Evolutionary conservation across 768 basidiomycete genomes (phyloP).

Genomic region (Tulasnella sp.): DNA sequence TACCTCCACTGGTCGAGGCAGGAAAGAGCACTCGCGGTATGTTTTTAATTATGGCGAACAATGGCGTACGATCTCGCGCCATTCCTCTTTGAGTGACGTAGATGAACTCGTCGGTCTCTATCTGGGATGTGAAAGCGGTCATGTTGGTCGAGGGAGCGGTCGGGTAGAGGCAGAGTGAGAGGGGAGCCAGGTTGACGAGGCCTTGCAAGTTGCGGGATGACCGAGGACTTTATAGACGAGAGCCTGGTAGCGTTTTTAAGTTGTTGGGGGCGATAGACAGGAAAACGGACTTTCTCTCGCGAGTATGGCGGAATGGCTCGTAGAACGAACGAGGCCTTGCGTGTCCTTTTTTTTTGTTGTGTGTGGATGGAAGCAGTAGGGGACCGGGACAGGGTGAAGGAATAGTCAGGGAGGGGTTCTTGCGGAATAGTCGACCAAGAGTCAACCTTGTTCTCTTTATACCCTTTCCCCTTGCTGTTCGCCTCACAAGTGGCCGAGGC

Average conservation of each 20-base stretch:
- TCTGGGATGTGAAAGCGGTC: not conserved
- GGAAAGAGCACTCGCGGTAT: constrained; percentile 7
- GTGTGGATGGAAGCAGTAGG: not conserved
- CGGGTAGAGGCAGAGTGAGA: not conserved
- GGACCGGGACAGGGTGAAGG: not conserved
- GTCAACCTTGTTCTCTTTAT: constrained; percentile 4
- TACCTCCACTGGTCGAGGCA: not conserved
- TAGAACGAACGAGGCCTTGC: not conserved
- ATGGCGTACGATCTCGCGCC: constrained; percentile 3
- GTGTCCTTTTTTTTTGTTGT: not conserved
- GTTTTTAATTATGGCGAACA: constrained; percentile 7
- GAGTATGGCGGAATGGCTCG: not conserved
- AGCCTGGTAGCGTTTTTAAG: not conserved
- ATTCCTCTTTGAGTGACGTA: constrained; percentile 10
- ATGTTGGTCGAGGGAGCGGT: not conserved
- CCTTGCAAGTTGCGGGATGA: not conserved
- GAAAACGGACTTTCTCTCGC: not conserved
- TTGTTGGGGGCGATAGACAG: not conserved
- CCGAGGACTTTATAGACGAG: not conserved
- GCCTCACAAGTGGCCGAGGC: not conserved
- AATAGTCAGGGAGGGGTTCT: not conserved
- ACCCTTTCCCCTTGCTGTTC: not conserved
- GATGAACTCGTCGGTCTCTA: not conserved
- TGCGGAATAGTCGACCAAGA: not conserved
- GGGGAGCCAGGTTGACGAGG: not conserved